Percentiles rank a stretch among this genome's conserved stretches.
phyloP scores from a whole-genome alignment of 352 stramenopile genomes.

The Albugo laibachii region DNA sequence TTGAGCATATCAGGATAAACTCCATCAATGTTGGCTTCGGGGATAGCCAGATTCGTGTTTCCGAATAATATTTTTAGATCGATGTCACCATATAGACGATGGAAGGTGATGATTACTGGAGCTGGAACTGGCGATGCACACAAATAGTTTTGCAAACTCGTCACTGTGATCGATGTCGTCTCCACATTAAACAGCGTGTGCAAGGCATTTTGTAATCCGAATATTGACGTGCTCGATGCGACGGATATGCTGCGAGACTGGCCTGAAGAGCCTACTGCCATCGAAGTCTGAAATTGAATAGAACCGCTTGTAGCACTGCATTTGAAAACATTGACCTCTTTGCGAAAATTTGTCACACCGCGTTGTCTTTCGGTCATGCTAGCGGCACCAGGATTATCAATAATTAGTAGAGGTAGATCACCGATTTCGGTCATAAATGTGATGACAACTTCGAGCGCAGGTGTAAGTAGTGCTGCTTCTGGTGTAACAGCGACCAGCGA shows the following conservation, averaged over 20 bases:
- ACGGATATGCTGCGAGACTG: conserved; percentile 3
- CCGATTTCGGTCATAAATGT: conserved; percentile 38
- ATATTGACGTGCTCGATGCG: conserved; percentile 12
- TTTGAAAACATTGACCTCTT: conserved; percentile 37
- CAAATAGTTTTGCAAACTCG: conserved; percentile 18
- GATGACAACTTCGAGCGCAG: conserved; percentile 15
- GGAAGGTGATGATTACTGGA: conserved; percentile 34
- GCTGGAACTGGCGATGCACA: conserved; percentile 13
- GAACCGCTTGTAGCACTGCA: conserved; percentile 15
- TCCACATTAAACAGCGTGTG: conserved; percentile 25
- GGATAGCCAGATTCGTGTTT: conserved; percentile 10
- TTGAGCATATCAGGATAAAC: conserved; percentile 36
- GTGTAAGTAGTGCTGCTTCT: conserved; percentile 7
- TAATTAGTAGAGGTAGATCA: conserved; percentile 17
- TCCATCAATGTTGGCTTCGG: conserved; percentile 22
- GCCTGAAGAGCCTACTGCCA: no score
- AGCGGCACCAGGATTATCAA: conserved; percentile 3
- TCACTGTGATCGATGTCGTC: conserved; percentile 32
- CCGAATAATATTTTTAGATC: conserved; percentile 11
- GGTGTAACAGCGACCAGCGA: conserved; percentile 23
- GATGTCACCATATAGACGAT: conserved; percentile 37
- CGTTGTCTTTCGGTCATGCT: conserved; percentile 12
- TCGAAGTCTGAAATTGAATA: conserved; percentile 13
- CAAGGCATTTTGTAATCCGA: conserved; percentile 18
- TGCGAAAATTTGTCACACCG: conserved; percentile 37